These are phyloP conservation scores for Boletus vinaceobasis DNA, from an alignment of 768 basidiomycete species.

Conservation along the genomic window DNA sequence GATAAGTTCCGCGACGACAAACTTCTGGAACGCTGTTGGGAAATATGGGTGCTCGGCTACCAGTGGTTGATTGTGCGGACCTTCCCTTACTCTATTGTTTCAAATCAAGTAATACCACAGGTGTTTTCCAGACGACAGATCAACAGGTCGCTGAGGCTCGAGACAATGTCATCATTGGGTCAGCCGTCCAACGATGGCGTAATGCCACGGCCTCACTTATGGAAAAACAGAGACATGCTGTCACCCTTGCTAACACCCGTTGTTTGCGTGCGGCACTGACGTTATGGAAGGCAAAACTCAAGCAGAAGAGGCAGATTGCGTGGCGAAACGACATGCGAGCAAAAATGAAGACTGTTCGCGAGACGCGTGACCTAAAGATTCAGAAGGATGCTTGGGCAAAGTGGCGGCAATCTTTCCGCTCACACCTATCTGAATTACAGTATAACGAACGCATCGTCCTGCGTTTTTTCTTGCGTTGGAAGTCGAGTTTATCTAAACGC, in stretches of 20 bases:
- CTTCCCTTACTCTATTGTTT: conserved; percentile 10
- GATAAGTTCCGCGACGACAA: conserved; percentile 62
- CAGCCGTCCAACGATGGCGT: conserved; percentile 62
- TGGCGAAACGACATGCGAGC: conserved; percentile 71
- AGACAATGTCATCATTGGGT: conserved; percentile 59
- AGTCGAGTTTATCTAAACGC: conserved; percentile 36
- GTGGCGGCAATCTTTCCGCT: conserved; percentile 62
- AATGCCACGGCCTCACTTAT: conserved; percentile 34
- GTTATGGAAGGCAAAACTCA: conserved; percentile 54
- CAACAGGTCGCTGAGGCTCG: conserved; percentile 68
- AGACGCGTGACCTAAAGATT: conserved; percentile 51
- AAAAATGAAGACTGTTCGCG: conserved; percentile 62
- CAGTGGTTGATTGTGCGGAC: conserved; percentile 69
- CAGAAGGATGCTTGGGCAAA: conserved; percentile 57
- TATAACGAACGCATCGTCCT: conserved; percentile 43
- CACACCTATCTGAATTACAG: conserved; percentile 49
- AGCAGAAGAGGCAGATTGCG: conserved; percentile 51
- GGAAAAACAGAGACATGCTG: conserved; percentile 43
- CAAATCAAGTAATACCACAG: conserved; percentile 11
- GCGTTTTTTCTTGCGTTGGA: conserved; percentile 55
- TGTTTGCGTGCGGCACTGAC: conserved; percentile 40
- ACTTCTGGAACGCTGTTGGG: conserved; percentile 68
- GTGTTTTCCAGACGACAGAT: conserved; percentile 56
- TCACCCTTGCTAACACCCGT: conserved; percentile 42
- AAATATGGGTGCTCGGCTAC: conserved; percentile 69